Conservation (phyloP, 2,329 filamentous ascomycete genomes). For the Aspergillus fischeri region DNA sequence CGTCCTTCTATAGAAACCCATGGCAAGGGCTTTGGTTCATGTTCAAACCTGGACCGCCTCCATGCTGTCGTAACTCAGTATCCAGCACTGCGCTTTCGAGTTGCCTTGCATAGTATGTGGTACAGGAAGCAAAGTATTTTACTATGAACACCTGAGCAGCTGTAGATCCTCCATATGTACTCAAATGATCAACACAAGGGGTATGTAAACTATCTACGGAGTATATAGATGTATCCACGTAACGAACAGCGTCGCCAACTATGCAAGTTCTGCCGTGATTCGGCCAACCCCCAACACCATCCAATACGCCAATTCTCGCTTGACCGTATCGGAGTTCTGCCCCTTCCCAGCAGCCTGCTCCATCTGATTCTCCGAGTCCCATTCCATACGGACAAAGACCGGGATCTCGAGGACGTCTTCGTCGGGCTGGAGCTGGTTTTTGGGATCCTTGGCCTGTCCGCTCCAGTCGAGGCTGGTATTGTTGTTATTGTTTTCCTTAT, state of each 20-base stretch:
- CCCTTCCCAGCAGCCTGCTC: constrained; percentile 35
- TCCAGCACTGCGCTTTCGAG: not conserved
- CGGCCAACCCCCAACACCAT: constrained; percentile 83
- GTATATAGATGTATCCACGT: not conserved
- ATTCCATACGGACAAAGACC: constrained; percentile 88
- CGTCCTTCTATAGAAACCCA: not conserved
- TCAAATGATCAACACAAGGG: not conserved
- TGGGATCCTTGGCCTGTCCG: constrained; percentile 13
- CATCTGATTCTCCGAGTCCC: constrained; percentile 62
- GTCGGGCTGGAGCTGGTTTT: constrained; percentile 41
- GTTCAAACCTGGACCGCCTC: not conserved
- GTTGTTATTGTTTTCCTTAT: constrained; percentile 30
- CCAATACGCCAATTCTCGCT: constrained; percentile 91
- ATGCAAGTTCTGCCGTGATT: constrained; percentile 49
- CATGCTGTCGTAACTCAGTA: not conserved
- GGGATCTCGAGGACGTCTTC: constrained; percentile 79
- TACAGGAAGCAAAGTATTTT: not conserved
- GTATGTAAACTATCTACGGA: not conserved
- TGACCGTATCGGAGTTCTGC: constrained; percentile 65
- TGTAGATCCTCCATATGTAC: no score
- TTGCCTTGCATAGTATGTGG: not conserved
- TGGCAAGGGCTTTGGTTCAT: not conserved
- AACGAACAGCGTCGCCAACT: not conserved
- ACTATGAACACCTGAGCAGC: not conserved
- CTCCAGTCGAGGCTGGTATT: constrained; percentile 24